Conservation (phyloP, 192 early-diverging fungal genomes). For the Piromyces finnis region DNA sequence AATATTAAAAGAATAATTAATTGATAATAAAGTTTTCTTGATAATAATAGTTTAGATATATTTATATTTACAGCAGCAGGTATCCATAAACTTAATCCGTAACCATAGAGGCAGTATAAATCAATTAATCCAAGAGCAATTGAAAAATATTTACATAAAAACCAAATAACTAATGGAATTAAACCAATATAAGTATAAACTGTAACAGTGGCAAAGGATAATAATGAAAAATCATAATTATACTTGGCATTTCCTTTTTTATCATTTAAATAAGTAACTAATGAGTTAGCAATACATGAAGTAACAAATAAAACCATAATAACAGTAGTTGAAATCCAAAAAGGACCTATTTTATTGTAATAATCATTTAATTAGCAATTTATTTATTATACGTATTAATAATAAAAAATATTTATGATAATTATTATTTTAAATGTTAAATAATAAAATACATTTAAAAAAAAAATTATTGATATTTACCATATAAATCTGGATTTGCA, state of each 20-base stretch:
- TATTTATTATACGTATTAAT: too few relatives aligned
- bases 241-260: slow-evolving; percentile 9
- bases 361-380: too few relatives aligned
- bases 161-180: slow-evolving; percentile 59
- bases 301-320: slow-evolving; percentile 91
- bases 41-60: background rate
- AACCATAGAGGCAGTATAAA: slow-evolving; percentile 74
- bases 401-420: too few relatives aligned
- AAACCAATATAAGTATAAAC: slow-evolving; percentile 68
- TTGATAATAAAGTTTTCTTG: background rate
- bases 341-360: slow-evolving; percentile 58
- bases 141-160: slow-evolving; percentile 56
- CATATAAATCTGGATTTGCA: slow-evolving; percentile 85
- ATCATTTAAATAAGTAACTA: slow-evolving; percentile 44
- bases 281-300: slow-evolving; percentile 68
- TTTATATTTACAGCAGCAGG: slow-evolving; percentile 53
- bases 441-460: too few relatives aligned
- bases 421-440: too few relatives aligned
- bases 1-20: background rate
- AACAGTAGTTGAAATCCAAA: slow-evolving; percentile 96
- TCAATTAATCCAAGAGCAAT: slow-evolving; percentile 47
- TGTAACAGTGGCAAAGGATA: slow-evolving; percentile 62
- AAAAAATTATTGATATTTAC: too few relatives aligned
- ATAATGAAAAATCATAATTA: slow-evolving; percentile 59
- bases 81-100: slow-evolving; percentile 82